A percentile compares a stretch with the other conserved stretches of the same genome.
Evolutionary conservation across 129 eudicot genomes (phyloP).

Genomic region (Kitagawia praeruptora): DNA sequence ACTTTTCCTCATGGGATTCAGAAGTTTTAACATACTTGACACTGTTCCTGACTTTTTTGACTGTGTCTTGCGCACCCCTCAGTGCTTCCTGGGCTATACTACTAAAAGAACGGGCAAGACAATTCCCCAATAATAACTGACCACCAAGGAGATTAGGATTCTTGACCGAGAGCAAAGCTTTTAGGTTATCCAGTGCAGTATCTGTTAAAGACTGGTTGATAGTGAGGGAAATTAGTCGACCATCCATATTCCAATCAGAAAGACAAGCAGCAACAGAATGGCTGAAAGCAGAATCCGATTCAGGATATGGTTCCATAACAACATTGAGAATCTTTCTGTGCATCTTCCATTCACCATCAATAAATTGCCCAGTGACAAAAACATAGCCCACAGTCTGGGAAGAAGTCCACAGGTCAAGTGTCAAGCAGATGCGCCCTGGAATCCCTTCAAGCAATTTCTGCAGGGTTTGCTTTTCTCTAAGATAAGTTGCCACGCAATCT

Average conservation of each 20-base stretch:
- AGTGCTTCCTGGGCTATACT: constrained; percentile 55
- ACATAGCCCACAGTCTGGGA: constrained; percentile 60
- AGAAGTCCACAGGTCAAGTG: constrained; percentile 73
- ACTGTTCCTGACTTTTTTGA: constrained; percentile 67
- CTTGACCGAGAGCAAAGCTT: constrained; percentile 63
- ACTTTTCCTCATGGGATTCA: constrained; percentile 72
- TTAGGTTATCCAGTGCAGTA: constrained; percentile 46
- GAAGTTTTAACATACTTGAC: constrained; percentile 91
- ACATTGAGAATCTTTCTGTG: constrained; percentile 65
- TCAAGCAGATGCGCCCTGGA: constrained; percentile 75
- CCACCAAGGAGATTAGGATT: constrained; percentile 65
- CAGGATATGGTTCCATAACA: constrained; percentile 89
- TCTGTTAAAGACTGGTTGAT: constrained; percentile 62
- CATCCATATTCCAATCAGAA: constrained; percentile 79
- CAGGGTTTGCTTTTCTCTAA: constrained; percentile 53
- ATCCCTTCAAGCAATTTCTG: constrained; percentile 57
- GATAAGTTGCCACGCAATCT: constrained; percentile 75
- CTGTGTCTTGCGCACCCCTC: constrained; percentile 34
- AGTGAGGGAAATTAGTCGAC: constrained; percentile 59
- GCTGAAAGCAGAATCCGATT: constrained; percentile 72
- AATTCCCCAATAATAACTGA: constrained; percentile 56
- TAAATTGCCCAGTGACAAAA: constrained; percentile 72
- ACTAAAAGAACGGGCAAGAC: constrained; percentile 70
- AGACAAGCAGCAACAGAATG: constrained; percentile 85
- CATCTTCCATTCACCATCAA: constrained; percentile 83